A percentile compares a stretch with the other conserved stretches of the same genome.
Evolutionary conservation across 1,284 basidiomycete species (phyloP).

Genomic region (Porphyrellus sp.): DNA sequence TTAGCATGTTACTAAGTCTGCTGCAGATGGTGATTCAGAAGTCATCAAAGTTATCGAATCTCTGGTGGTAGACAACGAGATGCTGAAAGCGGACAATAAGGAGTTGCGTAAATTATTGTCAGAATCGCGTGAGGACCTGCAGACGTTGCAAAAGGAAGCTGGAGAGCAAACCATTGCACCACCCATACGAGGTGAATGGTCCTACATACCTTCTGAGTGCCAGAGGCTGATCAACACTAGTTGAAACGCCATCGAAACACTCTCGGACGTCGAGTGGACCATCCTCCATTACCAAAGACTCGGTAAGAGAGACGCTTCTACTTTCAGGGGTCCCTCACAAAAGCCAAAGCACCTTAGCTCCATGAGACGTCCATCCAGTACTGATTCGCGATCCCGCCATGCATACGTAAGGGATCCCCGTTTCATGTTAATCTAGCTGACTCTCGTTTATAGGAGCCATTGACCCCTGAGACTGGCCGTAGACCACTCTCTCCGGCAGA

Average conservation of each 20-base stretch:
- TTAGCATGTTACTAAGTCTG: slow-evolving; percentile 45
- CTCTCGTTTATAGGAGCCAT: slow-evolving; percentile 44
- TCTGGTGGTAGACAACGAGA: slow-evolving; percentile 80
- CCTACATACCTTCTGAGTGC: not conserved
- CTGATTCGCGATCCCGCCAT: slow-evolving; percentile 35
- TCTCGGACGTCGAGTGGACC: slow-evolving; percentile 43
- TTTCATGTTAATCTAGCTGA: slow-evolving; percentile 9
- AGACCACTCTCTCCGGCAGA: slow-evolving; percentile 58
- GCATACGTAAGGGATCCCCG: slow-evolving; percentile 40
- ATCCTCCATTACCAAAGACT: slow-evolving; percentile 39
- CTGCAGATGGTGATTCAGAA: slow-evolving; percentile 52
- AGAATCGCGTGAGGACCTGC: slow-evolving; percentile 76
- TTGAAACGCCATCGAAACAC: slow-evolving; percentile 41
- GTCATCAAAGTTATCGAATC: slow-evolving; percentile 71
- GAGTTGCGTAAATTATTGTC: slow-evolving; percentile 72
- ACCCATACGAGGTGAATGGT: slow-evolving; percentile 39
- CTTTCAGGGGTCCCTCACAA: slow-evolving; percentile 10
- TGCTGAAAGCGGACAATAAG: slow-evolving; percentile 74
- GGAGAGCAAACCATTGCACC: slow-evolving; percentile 62
- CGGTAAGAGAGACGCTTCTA: slow-evolving; percentile 26
- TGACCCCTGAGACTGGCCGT: slow-evolving; percentile 58
- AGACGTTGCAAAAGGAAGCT: slow-evolving; percentile 65
- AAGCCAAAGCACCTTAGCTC: slow-evolving; percentile 23
- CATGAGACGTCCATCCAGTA: slow-evolving; percentile 33
- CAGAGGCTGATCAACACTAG: slow-evolving; percentile 24